Evolutionary conservation across 2,329 filamentous ascomycete species (phyloP).

Genomic region (Fusarium sp.): DNA sequence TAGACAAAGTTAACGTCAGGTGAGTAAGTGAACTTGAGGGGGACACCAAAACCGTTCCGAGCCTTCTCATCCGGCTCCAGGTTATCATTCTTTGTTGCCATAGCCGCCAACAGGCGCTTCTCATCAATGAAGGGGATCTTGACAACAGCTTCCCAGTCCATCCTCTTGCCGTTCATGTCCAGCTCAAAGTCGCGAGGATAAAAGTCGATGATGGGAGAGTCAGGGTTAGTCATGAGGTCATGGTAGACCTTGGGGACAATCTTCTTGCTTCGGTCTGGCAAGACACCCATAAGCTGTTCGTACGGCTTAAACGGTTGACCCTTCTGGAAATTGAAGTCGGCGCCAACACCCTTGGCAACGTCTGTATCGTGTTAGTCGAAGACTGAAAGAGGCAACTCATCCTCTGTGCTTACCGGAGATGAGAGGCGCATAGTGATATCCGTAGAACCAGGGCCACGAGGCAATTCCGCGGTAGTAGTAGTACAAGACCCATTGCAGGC

Average conservation of each 20-base stretch:
- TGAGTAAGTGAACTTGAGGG: constrained; percentile 92
- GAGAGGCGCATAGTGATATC: constrained; percentile 96
- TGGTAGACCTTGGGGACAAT: constrained; percentile 92
- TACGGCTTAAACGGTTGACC: constrained; percentile 96
- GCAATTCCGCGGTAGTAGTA: constrained; percentile 98
- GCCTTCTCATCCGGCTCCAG: constrained; percentile 82
- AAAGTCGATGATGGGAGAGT: constrained; percentile 96
- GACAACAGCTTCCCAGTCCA: constrained; percentile 99
- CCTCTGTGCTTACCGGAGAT: constrained; percentile 75
- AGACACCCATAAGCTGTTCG: constrained; percentile 97
- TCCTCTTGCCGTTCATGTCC: constrained; percentile 99
- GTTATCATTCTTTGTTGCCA: constrained; percentile 84
- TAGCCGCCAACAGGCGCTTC: constrained; percentile 83
- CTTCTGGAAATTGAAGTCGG: constrained; percentile 90
- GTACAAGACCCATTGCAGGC: constrained; percentile 96
- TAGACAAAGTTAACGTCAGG: constrained; percentile 83
- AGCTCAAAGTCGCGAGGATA: constrained; percentile 97
- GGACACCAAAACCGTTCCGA: constrained; percentile 91
- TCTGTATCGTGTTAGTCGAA: constrained; percentile 67
- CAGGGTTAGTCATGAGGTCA: constrained; percentile 88
- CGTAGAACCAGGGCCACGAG: constrained; percentile 98
- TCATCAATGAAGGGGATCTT: constrained; percentile 99
- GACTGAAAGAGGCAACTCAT: neutral
- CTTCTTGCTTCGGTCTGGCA: constrained; percentile 96
- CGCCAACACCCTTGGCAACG: constrained; percentile 86